Evolutionary conservation across 2,329 filamentous ascomycete genomes (phyloP), one percentile per base, ranked within the genome.

Genomic region (Phialemoniopsis sp.): DNA sequence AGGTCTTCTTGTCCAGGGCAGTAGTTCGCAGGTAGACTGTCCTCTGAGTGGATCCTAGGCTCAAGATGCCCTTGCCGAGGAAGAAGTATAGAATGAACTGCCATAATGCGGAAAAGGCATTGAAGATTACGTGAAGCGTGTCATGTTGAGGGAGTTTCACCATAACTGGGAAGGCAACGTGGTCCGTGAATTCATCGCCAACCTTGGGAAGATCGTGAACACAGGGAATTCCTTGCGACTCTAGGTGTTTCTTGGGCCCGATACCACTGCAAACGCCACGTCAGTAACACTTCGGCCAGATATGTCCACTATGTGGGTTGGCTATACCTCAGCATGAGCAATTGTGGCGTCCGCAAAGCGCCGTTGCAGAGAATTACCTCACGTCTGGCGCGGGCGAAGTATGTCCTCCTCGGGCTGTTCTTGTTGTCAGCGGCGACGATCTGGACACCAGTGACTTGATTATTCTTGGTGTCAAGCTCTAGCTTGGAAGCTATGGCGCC

Each of bases 311-410:
- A n/a, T n/a, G n/a, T n/a, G n/a, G n/a, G n/a, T n/a, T n/a, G 9
- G 8, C 3, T 29, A 31, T 38, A 46, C 46, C 46, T 51, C 15
- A 59, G 43, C 44, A 57, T 46, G 2, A 64, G 48, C 12, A 62
- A 34, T 37, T 62, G 58, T 0, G 59, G 57, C 1, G 53, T 51
- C 14, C 53, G 53, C 5, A 56, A 35, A 3, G 55, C 45, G 4
- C 58, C 56, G 10, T 45, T 47, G 43, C 54, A 56, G 5, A 63
- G 15, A 6, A 63, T 54, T 12, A 61, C 53, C 34, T 62, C 59
- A 1, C 56, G 46, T 4, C 43, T 41, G 1, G 53, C 55, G 16
- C 47, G 45, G 14, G 56, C 53, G 16, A 51, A 43, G 32, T 41
- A 46, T n/a, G 8, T 52, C 42, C 5, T 29, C 3, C 14, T 16